Evolutionary conservation across 2,329 filamentous ascomycete species (phyloP), one percentile per base, ranked within the genome.

Genomic region (Colletotrichum neosansevieriae): DNA sequence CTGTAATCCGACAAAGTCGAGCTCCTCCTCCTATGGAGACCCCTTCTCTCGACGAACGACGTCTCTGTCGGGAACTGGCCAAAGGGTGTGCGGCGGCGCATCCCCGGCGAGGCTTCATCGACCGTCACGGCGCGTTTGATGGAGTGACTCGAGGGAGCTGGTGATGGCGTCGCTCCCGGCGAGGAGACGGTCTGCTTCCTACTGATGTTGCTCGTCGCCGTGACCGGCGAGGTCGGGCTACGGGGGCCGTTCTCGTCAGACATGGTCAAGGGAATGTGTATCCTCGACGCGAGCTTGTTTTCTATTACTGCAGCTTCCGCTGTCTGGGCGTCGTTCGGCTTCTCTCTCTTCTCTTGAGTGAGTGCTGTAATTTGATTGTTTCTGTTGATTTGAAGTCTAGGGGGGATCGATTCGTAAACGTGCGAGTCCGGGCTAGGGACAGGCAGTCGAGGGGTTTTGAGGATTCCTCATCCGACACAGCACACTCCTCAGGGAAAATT

Each of bases 1-100:
- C 92, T 92, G 74, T 87, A 90, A 74, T 94, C 92, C 32, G 93
- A 96, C 70, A 97, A 88, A 54, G 89, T 89, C 40, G 93, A 96
- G 80, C 91, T 93, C 70, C 92, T 88, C 62, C 93, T 88, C 32
- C 88, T 86, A 5, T 54, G 60, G 17, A 68, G 21, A 21, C 47
- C 65, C 34, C 21, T 36, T 24, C 72, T 65, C 56, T 70, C 72
- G 21, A 74, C 72, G 38, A 75, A 72, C 7, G 76, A 74, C 13
- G 73, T 75, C 21, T 77, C 76, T 24, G 76, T 72, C 1, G 75
- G 67, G 42, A 74, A 57, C 61, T 63, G 70, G 38, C 70, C 49
- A 49, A 71, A 49, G 4, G 72, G 64, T 49, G 59, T 70, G 34
- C 66, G 40, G 45, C 73, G 73, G 45, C 71, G 75, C n/a, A 76